Evolutionary conservation across 305 asterid genomes (phyloP).

Genomic region (Nicotiana rustica): DNA sequence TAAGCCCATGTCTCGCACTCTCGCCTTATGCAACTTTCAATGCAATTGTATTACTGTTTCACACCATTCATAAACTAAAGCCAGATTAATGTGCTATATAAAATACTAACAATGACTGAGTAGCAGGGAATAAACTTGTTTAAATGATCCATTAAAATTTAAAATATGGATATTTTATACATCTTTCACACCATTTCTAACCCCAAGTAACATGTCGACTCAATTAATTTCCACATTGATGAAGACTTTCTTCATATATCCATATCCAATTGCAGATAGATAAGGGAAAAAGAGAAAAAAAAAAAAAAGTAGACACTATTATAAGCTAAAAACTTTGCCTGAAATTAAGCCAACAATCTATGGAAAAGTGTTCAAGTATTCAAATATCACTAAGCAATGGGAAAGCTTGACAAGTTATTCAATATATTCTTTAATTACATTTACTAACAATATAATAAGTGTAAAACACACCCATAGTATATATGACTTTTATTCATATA

Average conservation of each 20-base stretch:
- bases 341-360: not conserved
- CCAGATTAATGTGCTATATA: not conserved
- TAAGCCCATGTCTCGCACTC: not conserved
- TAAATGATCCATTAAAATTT: not conserved
- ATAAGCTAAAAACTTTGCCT: not conserved
- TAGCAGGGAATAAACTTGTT: not conserved
- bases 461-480: too few relatives aligned
- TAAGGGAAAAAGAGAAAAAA: not conserved
- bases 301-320: not conserved
- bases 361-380: too few relatives aligned
- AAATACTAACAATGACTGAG: not conserved
- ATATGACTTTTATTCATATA: too few relatives aligned
- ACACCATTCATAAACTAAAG: not conserved
- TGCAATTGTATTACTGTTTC: not conserved
- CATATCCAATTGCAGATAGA: not conserved
- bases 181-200: not conserved
- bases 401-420: too few relatives aligned
- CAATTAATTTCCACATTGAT: not conserved
- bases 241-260: not conserved
- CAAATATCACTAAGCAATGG: conserved; percentile 5
- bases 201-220: not conserved
- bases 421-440: too few relatives aligned
- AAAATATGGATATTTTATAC: not conserved
- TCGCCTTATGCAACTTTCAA: not conserved
- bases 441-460: too few relatives aligned